These are phyloP conservation scores for Cucumis melo DNA, from an alignment of 306 rosid genomes.

Conservation along the genomic window DNA sequence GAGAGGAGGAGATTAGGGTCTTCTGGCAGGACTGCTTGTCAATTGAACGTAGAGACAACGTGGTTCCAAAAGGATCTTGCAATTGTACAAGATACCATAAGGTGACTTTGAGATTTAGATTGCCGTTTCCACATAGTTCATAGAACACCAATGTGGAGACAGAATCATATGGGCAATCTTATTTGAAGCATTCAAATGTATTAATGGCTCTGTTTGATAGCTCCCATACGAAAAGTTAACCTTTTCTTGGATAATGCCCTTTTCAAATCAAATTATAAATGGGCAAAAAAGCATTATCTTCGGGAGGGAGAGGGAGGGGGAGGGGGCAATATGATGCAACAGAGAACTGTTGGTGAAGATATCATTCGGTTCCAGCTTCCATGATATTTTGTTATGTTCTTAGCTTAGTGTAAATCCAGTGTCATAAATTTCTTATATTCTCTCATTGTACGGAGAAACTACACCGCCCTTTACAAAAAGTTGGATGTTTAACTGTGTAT, in stretches of 20 bases:
- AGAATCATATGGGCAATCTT: neutral
- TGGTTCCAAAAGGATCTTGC: neutral
- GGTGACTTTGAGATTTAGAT: neutral
- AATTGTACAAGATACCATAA: neutral
- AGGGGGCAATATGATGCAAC: too few relatives aligned
- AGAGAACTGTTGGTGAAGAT: too few relatives aligned
- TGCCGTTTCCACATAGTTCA: neutral
- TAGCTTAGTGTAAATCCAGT: neutral
- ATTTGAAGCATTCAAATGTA: neutral
- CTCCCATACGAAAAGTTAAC: neutral
- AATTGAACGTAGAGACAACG: too few relatives aligned
- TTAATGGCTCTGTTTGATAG: neutral
- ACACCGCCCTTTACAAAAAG: neutral
- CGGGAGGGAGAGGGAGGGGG: too few relatives aligned
- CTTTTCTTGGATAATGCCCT: neutral
- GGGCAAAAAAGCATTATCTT: too few relatives aligned
- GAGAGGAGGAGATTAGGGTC: neutral
- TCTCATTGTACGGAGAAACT: neutral
- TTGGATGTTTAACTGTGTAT: neutral
- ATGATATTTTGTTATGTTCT: neutral
- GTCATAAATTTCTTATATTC: neutral
- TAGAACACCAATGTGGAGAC: neutral
- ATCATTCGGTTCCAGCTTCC: too few relatives aligned
- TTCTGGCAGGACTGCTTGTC: neutral
- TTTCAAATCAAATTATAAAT: too few relatives aligned